Conservation (phyloP, 2,329 filamentous ascomycete species). For the Aspergillus bombycis region DNA sequence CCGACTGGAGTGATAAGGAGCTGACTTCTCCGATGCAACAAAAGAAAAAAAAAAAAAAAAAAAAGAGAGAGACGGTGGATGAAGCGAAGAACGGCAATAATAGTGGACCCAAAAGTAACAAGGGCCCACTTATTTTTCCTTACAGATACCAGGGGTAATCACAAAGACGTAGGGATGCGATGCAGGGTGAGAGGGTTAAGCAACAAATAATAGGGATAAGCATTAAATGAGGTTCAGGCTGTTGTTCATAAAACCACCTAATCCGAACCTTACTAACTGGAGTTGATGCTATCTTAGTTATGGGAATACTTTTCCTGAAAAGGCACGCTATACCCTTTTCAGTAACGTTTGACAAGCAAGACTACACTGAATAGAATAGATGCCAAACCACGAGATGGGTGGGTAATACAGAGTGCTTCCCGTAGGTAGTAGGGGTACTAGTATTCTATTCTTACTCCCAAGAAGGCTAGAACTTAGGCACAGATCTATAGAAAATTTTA, state of each 20-base stretch:
- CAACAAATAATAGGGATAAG: neutral
- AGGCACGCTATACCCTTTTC: neutral
- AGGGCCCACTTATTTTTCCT: neutral
- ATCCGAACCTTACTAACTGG: neutral
- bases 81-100: neutral
- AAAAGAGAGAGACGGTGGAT: neutral
- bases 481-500: neutral
- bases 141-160: neutral
- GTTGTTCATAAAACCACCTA: neutral
- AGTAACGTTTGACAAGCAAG: neutral
- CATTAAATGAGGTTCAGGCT: neutral
- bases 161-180: slow-evolving; percentile 1
- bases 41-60: too few species aligned
- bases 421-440: neutral
- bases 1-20: neutral
- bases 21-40: neutral
- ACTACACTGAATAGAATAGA: neutral
- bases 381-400: neutral
- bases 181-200: neutral
- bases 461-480: neutral
- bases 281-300: neutral
- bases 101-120: neutral
- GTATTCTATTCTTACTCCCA: neutral
- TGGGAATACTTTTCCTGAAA: neutral
- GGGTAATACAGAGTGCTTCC: neutral